phyloP scores from a whole-genome alignment of 306 rosid species.

The Acacia crassicarpa region DNA sequence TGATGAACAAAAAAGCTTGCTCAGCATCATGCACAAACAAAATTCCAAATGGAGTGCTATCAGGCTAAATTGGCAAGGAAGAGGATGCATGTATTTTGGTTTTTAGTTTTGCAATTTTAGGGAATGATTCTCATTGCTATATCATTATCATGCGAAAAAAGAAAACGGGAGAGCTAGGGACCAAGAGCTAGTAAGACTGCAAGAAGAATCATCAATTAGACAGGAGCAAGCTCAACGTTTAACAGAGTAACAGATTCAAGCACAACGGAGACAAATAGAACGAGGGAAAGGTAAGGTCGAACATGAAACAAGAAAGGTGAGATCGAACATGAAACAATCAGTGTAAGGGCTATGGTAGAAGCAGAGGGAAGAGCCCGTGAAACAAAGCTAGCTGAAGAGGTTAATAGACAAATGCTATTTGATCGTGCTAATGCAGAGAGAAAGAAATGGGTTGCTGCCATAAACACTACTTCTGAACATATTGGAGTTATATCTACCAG shows the following conservation, averaged over 20 bases:
- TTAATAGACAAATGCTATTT: too few relatives aligned
- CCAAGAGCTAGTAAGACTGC: too few relatives aligned
- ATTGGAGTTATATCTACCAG: too few relatives aligned
- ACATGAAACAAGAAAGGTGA: constrained; percentile 54
- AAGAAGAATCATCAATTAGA: too few relatives aligned
- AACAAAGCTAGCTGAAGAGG: too few relatives aligned
- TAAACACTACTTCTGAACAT: too few relatives aligned
- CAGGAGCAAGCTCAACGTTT: too few relatives aligned
- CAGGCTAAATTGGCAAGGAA: constrained; percentile 86
- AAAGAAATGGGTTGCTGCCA: too few relatives aligned
- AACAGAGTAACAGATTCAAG: constrained; percentile 38
- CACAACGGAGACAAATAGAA: constrained; percentile 81
- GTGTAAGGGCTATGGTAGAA: too few relatives aligned
- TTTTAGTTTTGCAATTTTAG: neutral
- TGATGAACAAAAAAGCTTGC: constrained; percentile 91
- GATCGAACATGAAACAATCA: constrained; percentile 41
- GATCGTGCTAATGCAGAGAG: too few relatives aligned
- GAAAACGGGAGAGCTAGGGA: too few relatives aligned
- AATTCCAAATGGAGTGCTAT: constrained; percentile 88
- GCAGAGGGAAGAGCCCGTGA: too few relatives aligned
- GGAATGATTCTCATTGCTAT: constrained; percentile 19
- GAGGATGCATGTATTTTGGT: constrained; percentile 48
- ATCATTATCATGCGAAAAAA: neutral
- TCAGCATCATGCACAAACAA: constrained; percentile 91
- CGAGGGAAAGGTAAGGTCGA: constrained; percentile 89